Evolutionary conservation across 257 asterid genomes (phyloP), one percentile per base, ranked within the genome.

Genomic region (Coffea canephora): DNA sequence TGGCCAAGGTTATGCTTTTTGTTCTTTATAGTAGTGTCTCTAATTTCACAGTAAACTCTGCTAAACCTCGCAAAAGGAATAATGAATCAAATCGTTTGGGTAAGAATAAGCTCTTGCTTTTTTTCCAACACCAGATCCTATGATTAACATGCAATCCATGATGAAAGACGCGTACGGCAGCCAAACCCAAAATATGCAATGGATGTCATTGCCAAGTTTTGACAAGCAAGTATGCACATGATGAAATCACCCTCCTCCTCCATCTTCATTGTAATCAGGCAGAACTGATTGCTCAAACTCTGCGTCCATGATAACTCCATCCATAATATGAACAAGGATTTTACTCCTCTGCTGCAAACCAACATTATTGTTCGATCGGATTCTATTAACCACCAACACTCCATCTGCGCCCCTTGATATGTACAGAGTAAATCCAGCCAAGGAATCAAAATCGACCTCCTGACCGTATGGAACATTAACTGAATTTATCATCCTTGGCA

Each of bases 261-360:
- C 72, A 15, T 62, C 79, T 62, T 76, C 79, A 45, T 1, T 5
- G 73, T 81, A 79, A 27, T 82, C 89, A 4, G 84, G 84, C 70
- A 69, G 69, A 73, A 90, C 75, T 0, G 93, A 90, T n/a, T 83
- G 89, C 79, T 83, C 85, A 80, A 91, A 91, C 69, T 88, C 93
- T 23, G 90, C 82, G 83, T 89, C 95, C 95, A 89, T 91, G 1
- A 90, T 76, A 21, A 88, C 95, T 3, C 91, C 92, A 71, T 87
- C 82, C 92, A 90, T 89, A 16, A 89, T 67, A 74, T 90, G 88
- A 61, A 89, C 90, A 77, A 84, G 31, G 0, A 83, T 52, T n/a
- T 77, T 83, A 65, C 85, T 89, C 66, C 79, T 73, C 79, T 80
- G 84, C 87, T 43, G 71, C 45, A 90, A 69, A 84, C 79, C 89